Base-by-base conservation (phyloP, 2,329 filamentous ascomycete genomes). In the Calonectria pteridis region DNA sequence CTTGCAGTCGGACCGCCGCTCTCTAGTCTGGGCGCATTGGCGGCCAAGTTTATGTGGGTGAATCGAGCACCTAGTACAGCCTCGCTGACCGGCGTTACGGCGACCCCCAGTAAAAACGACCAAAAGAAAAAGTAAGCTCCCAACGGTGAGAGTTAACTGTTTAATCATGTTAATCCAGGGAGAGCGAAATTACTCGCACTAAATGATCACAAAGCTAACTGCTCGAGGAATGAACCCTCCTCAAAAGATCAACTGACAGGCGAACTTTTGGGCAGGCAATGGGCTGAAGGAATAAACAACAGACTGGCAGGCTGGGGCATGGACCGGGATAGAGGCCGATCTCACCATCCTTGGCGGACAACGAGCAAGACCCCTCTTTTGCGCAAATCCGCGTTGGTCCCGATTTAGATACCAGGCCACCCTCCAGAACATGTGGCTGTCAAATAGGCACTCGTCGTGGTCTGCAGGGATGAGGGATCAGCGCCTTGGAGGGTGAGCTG, bases 361-460 rank as follows among this genome's bases (percentile, higher is more conserved):
- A 59, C 51, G 40, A 69, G 33, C 67, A 28, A 65, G 71, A 59
- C 71, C 71, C 64, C 40, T 67, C 37, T 50, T 26, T 23, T 62
- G 68, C 43, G 73, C 40, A 77, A 72, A 77, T 72, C 62, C 67
- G 71, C 58, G 73, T 72, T 72, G 71, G 35, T 71, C 71, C 58
- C 73, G 73, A 78, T 72, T 78, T 68, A 73, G 72, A 73, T 66
- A 62, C 73, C 71, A 68, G 67, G 37, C 65, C 69, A 73, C 75
- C 76, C 75, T 78, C 77, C 68, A 66, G 40, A 37, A 76, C 29
- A 62, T 59, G 67, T 67, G 73, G 71, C 58, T 73, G 69, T 71
- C 72, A 67, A 74, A 69, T 76, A 40, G 75, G 69, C 55, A 58
- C 35, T 51, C 55, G 67, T 71, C 67, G 49, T 75, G 67, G 58